These are phyloP conservation scores for Lagenidium sp. DNA, from an alignment of 352 stramenopile species.

Conservation along the genomic window DNA sequence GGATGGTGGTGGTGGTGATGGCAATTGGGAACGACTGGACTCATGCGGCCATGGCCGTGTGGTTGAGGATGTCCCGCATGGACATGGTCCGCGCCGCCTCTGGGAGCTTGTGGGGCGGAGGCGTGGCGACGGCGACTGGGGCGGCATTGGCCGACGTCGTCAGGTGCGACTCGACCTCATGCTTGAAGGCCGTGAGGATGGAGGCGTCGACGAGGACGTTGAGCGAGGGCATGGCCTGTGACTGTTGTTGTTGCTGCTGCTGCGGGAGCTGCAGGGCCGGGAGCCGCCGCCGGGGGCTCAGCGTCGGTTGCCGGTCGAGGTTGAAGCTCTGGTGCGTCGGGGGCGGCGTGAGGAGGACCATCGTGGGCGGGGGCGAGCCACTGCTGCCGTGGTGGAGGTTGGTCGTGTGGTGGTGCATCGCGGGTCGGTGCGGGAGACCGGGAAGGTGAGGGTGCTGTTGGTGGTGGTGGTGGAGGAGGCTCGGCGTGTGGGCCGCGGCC, in stretches of 20 bases:
- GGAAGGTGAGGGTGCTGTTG: constrained; percentile 4
- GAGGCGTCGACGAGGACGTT: constrained; percentile 65
- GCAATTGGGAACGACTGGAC: background rate
- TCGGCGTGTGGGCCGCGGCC: constrained; percentile 4
- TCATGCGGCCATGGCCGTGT: constrained; percentile 22
- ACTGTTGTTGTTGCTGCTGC: background rate
- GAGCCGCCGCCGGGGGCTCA: background rate
- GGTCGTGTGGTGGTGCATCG: background rate
- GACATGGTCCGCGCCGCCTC: constrained; percentile 39
- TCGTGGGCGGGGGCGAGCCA: background rate
- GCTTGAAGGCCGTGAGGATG: constrained; percentile 55
- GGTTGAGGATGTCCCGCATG: constrained; percentile 60
- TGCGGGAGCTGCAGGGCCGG: constrained; percentile 4
- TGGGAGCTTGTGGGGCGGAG: background rate
- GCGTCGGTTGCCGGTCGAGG: no score
- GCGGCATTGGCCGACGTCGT: constrained; percentile 5
- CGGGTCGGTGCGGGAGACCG: background rate
- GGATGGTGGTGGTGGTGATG: background rate
- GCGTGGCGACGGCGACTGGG: constrained; percentile 4
- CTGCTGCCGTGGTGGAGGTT: background rate
- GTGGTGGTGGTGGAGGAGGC: background rate
- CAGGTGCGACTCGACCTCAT: constrained; percentile 19
- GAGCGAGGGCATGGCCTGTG: constrained; percentile 35
- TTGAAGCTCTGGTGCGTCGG: background rate
- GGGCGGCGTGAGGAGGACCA: background rate